A percentile compares a stretch with the other conserved stretches of the same genome.
Conservation (phyloP, 2,329 filamentous ascomycete genomes). For the Aspergillus candidus region DNA sequence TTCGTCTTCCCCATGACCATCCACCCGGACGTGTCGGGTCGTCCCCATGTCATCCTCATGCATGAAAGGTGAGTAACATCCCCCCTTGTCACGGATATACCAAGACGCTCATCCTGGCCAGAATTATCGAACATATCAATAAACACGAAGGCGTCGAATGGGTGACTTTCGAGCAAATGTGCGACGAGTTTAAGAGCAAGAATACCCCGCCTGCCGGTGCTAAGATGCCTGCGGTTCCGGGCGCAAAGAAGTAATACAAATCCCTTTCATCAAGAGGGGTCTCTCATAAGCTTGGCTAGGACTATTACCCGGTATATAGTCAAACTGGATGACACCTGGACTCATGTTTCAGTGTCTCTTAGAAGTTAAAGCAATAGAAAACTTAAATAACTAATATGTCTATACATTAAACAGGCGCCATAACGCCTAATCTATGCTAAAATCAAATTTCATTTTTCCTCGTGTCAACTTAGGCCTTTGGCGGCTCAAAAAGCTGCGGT, state of each 20-base stretch:
- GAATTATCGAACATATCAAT: slow-evolving; percentile 64
- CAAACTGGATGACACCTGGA: too few relatives aligned
- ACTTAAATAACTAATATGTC: too few relatives aligned
- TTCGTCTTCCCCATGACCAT: slow-evolving; percentile 74
- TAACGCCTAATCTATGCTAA: background rate
- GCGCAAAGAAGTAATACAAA: slow-evolving; percentile 2
- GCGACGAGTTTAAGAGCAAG: slow-evolving; percentile 60
- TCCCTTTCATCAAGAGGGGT: background rate
- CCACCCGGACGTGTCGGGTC: slow-evolving; percentile 66
- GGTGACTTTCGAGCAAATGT: slow-evolving; percentile 60
- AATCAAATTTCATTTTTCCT: background rate
- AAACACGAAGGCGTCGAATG: slow-evolving; percentile 47
- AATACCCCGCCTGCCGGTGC: slow-evolving; percentile 20
- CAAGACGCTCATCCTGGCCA: slow-evolving; percentile 1
- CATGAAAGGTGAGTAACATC: slow-evolving; percentile 53
- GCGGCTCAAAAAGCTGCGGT: slow-evolving; percentile 64
- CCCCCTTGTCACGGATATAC: too few relatives aligned
- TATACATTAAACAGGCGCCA: too few relatives aligned
- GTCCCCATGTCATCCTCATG: slow-evolving; percentile 67
- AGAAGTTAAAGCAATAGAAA: too few relatives aligned
- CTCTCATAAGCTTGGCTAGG: background rate
- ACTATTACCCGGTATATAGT: background rate
- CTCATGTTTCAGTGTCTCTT: too few relatives aligned
- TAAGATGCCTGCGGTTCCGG: slow-evolving; percentile 19
- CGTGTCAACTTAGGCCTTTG: slow-evolving; percentile 22